phyloP scores from a whole-genome alignment of 345 rosid genomes.

The Rhodamnia argentea region DNA sequence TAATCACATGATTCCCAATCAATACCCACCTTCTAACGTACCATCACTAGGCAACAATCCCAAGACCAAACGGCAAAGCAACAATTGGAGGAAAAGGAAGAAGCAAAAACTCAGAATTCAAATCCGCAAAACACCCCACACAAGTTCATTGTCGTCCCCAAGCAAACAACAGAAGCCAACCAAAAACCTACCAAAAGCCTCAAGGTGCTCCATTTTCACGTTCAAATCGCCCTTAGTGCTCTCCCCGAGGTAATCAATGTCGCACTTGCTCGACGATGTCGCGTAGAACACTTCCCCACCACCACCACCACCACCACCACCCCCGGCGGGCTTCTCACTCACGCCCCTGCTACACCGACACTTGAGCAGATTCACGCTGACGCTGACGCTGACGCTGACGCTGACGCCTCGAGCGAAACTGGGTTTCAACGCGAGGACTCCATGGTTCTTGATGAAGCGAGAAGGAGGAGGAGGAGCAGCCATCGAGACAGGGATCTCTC shows the following conservation, averaged over 20 bases:
- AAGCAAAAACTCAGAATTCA: neutral
- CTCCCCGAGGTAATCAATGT: conserved; percentile 89
- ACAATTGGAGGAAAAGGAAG: too few relatives aligned
- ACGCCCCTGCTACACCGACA: neutral
- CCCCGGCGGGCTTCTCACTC: neutral
- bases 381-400: neutral
- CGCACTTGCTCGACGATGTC: conserved; percentile 47
- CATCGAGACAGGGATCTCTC: conserved; percentile 4
- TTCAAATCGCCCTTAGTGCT: conserved; percentile 95
- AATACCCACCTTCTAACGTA: neutral
- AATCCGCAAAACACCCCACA: neutral
- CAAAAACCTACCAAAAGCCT: conserved; percentile 30
- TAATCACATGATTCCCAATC: neutral
- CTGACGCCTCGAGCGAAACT: neutral
- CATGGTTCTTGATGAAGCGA: neutral
- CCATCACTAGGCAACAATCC: neutral
- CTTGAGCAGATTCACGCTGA: neutral
- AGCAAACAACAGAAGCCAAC: neutral
- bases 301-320: conserved; percentile 8
- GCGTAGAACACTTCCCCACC: conserved; percentile 57
- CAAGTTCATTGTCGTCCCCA: neutral
- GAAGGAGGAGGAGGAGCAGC: neutral
- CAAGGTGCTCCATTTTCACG: conserved; percentile 55
- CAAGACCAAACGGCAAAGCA: neutral
- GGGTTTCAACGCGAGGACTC: neutral